Conservation (phyloP, 805 yeast species). For the Cyberlindnera suaveolens region DNA sequence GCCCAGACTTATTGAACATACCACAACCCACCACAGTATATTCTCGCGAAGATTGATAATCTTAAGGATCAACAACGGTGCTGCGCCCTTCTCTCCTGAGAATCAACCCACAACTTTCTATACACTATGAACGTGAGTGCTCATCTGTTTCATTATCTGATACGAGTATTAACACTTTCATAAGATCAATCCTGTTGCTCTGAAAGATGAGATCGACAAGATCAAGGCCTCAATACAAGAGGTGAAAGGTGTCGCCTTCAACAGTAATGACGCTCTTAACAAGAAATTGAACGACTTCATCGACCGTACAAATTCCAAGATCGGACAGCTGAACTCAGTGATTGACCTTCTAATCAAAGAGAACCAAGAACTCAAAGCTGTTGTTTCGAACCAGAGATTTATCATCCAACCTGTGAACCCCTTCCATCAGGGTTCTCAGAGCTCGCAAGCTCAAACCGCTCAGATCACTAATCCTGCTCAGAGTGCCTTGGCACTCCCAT, state of each 20-base stretch:
- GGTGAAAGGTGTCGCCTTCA: constrained; percentile 13
- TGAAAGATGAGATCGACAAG: constrained; percentile 22
- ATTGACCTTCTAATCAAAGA: constrained; percentile 22
- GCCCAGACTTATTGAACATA: too few relatives aligned
- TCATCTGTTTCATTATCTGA: neutral
- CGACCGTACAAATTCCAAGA: constrained; percentile 18
- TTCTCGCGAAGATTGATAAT: too few relatives aligned
- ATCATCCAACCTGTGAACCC: constrained; percentile 17
- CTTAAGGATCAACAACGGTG: too few relatives aligned
- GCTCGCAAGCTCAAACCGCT: constrained; percentile 2
- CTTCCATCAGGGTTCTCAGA: constrained; percentile 7
- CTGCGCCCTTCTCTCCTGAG: too few relatives aligned
- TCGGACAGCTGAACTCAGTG: constrained; percentile 17
- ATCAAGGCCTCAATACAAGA: constrained; percentile 18
- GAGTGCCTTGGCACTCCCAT: constrained; percentile 9
- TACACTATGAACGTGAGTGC: neutral
- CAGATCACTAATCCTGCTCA: constrained; percentile 1
- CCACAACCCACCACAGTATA: too few relatives aligned
- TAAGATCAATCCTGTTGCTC: constrained; percentile 11
- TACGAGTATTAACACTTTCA: neutral
- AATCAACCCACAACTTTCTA: too few relatives aligned
- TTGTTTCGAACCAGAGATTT: constrained; percentile 19
- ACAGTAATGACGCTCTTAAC: constrained; percentile 17
- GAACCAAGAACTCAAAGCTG: constrained; percentile 21
- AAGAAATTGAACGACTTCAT: constrained; percentile 19